phyloP scores from a whole-genome alignment of 306 rosid species.

The Dryas drummondii region DNA sequence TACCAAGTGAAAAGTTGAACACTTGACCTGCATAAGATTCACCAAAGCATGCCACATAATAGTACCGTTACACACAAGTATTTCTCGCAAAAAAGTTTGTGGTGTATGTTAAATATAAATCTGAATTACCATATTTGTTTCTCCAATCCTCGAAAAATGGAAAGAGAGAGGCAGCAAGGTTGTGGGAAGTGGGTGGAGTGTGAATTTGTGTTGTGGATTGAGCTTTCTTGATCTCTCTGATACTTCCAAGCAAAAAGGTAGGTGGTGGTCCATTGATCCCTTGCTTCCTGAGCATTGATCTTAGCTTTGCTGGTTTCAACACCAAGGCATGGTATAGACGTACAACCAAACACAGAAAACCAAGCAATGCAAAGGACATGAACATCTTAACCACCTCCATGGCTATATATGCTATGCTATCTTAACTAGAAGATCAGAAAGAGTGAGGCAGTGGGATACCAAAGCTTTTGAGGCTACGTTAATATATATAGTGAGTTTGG shows the following conservation, averaged over 20 bases:
- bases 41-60: too few relatives aligned
- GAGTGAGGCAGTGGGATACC: too few relatives aligned
- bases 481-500: too few relatives aligned
- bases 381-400: constrained; percentile 15
- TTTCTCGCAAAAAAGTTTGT: too few relatives aligned
- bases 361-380: constrained; percentile 6
- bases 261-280: constrained; percentile 50
- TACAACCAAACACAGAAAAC: constrained; percentile 8
- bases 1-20: constrained; percentile 47
- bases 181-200: background rate
- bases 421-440: too few relatives aligned
- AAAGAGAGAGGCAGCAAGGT: constrained; percentile 22
- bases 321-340: constrained; percentile 21
- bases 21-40: constrained; percentile 26
- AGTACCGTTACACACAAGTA: too few relatives aligned
- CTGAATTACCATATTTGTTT: constrained; percentile 28
- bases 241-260: constrained; percentile 41
- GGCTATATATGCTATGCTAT: too few relatives aligned
- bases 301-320: constrained; percentile 31
- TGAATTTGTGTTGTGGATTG: background rate
- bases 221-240: constrained; percentile 31
- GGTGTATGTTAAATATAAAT: too few relatives aligned
- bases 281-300: constrained; percentile 39
- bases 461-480: too few relatives aligned
- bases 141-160: constrained; percentile 43